These are phyloP conservation scores for Pseudogymnoascus sp. DNA, from an alignment of 2,329 filamentous ascomycete genomes.

Conservation along the genomic window DNA sequence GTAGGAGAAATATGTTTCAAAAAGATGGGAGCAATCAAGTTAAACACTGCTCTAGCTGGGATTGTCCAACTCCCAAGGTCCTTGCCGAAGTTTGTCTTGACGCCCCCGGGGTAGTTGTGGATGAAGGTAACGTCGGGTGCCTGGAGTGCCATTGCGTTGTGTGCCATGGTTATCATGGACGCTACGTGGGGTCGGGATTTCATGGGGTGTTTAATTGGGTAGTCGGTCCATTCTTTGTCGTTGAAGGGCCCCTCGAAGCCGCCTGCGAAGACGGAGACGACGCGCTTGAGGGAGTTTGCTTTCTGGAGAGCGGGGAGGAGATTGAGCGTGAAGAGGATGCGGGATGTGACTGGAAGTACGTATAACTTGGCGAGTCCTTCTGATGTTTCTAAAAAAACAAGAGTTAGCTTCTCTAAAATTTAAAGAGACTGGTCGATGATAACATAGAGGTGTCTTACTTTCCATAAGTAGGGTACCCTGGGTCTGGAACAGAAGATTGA, in stretches of 20 bases:
- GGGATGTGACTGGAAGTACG: slow-evolving; percentile 46
- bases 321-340: slow-evolving; percentile 46
- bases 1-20: slow-evolving; percentile 19
- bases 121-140: slow-evolving; percentile 41
- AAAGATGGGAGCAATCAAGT: not conserved
- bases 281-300: slow-evolving; percentile 39
- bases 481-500: slow-evolving; percentile 48
- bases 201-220: slow-evolving; percentile 27
- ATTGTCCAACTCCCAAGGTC: slow-evolving; percentile 30
- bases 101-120: slow-evolving; percentile 40
- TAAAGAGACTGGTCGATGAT: not conserved
- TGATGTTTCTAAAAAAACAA: slow-evolving; percentile 35
- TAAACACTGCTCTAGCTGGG: not conserved
- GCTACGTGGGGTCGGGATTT: slow-evolving; percentile 37
- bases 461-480: slow-evolving; percentile 34
- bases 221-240: slow-evolving; percentile 34
- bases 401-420: not conserved
- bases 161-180: slow-evolving; percentile 40
- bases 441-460: not conserved
- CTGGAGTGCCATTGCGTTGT: slow-evolving; percentile 38
- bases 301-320: slow-evolving; percentile 46
- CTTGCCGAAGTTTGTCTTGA: slow-evolving; percentile 36
- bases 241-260: slow-evolving; percentile 42
- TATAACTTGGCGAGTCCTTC: slow-evolving; percentile 46
- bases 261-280: slow-evolving; percentile 43